These are phyloP conservation scores for Cryptosporidium xiaoi DNA, from an alignment of 169 alveolate species.

Conservation along the genomic window DNA sequence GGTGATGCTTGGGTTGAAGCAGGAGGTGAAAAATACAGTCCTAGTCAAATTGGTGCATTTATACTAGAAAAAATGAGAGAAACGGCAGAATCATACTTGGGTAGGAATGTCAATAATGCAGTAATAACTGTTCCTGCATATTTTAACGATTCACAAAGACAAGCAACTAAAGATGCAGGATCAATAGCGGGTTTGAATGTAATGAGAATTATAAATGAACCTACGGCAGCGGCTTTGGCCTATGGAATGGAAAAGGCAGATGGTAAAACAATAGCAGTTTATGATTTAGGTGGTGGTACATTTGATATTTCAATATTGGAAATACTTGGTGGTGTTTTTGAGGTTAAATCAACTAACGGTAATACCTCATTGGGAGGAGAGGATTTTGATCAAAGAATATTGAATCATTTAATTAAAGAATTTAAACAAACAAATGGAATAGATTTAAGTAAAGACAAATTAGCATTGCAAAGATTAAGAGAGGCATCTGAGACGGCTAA, in stretches of 20 bases:
- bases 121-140: slow-evolving; percentile 98
- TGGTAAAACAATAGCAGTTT: slow-evolving; percentile 94
- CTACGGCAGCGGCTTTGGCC: slow-evolving; percentile 99
- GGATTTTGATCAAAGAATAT: slow-evolving; percentile 96
- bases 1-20: slow-evolving; percentile 99
- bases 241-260: slow-evolving; percentile 97
- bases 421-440: slow-evolving; percentile 95
- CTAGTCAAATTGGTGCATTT: slow-evolving; percentile 97
- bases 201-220: slow-evolving; percentile 98
- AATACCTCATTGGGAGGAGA: slow-evolving; percentile 99
- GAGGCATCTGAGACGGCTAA: slow-evolving; percentile 99
- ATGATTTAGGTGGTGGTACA: slow-evolving; percentile 94
- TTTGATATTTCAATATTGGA: slow-evolving; percentile 98
- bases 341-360: slow-evolving; percentile 98
- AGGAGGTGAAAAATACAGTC: slow-evolving; percentile 94
- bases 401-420: slow-evolving; percentile 92
- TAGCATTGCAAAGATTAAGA: slow-evolving; percentile 96
- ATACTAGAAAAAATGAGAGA: slow-evolving; percentile 95
- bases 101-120: slow-evolving; percentile 93
- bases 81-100: slow-evolving; percentile 96
- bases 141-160: slow-evolving; percentile 96
- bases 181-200: slow-evolving; percentile 95
- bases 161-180: slow-evolving; percentile 98
- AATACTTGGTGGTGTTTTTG: slow-evolving; percentile 98
- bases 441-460: slow-evolving; percentile 94